Base-by-base conservation (phyloP, 805 yeast genomes). In the Teunomyces atbi region DNA sequence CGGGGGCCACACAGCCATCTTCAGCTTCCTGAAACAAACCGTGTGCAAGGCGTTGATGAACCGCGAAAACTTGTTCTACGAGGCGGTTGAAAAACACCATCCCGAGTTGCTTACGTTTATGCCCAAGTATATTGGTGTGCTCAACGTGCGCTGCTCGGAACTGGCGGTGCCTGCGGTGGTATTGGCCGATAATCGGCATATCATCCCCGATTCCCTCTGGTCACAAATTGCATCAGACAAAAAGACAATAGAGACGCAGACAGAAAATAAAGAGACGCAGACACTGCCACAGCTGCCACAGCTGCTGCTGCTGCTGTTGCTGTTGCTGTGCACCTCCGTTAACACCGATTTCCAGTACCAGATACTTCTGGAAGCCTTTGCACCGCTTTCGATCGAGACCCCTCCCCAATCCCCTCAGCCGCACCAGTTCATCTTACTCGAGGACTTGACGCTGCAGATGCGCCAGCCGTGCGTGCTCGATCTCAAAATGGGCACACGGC, bases 1-100 rank as follows among this genome's bases (percentile, higher is more conserved):
- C 18, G 99, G 99, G 6, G 99, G 99, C 0, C 99, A 94, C 62
- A 92, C 97, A 0, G 97, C 97, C 1, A 90, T 94, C 29, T 94
- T 92, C 69, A 79, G 92, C 53, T 94, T 94, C 61, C 86, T 96
- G 4, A 87, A 83, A 55, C 75, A 88, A 48, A 98, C 97, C 0
- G 96, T 94, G 13, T 94, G 98, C 65, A 94, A 94, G 65, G 94
- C 94, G 0, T 72, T 95, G 49, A 89, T 90, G 49, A 89, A 88
- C 57, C 76, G 96, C 47, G 99, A 94, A 60, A 89, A 94, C 66
- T 68, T 74, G 50, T 91, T 96, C 86, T 94, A 94, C 65, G 99
- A 94, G 63, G 82, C 84, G 4, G 84, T 94, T 39, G 98, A 94
- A 66, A 65, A 74, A 32, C 71, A 76, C 15, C 96, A 89, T 64